These are phyloP conservation scores for Fusarium torulosum DNA, from an alignment of 2,329 filamentous ascomycete species.

Conservation along the genomic window DNA sequence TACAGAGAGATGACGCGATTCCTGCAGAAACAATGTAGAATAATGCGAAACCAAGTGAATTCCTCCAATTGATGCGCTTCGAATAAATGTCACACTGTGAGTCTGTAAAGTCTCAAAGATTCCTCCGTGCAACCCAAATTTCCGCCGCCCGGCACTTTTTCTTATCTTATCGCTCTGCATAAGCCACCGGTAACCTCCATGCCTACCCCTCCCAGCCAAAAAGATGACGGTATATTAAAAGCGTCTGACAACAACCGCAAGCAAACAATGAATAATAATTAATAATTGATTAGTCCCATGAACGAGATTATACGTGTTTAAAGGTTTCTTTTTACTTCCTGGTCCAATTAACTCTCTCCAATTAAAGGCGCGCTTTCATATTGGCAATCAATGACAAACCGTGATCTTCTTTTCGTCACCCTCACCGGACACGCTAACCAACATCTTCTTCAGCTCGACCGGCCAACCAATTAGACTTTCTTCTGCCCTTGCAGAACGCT, in stretches of 20 bases:
- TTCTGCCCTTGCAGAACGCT: slow-evolving; percentile 11
- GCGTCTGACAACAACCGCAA: neutral
- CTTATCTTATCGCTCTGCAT: slow-evolving; percentile 47
- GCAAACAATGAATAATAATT: no score
- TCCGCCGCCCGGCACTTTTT: slow-evolving; percentile 13
- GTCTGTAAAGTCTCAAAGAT: slow-evolving; percentile 9
- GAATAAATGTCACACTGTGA: slow-evolving; percentile 17
- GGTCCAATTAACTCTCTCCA: no score
- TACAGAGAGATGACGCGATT: neutral
- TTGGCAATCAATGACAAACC: neutral
- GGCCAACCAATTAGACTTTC: slow-evolving; percentile 35
- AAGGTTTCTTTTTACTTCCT: no score
- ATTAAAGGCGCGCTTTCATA: neutral
- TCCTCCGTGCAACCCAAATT: slow-evolving; percentile 40
- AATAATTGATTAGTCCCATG: no score
- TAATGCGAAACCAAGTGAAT: slow-evolving; percentile 6
- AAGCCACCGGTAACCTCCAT: slow-evolving; percentile 3
- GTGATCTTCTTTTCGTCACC: neutral
- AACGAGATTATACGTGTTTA: no score
- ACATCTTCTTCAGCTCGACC: slow-evolving; percentile 21
- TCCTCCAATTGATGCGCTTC: slow-evolving; percentile 32
- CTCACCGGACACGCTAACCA: slow-evolving; percentile 1
- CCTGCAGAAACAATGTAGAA: no score
- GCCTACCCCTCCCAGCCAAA: neutral
- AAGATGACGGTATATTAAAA: neutral